A percentile compares a stretch with the other conserved stretches of the same genome.
These are phyloP conservation scores for Debaryomyces maramus DNA, from an alignment of 805 yeast genomes.

Conservation along the genomic window DNA sequence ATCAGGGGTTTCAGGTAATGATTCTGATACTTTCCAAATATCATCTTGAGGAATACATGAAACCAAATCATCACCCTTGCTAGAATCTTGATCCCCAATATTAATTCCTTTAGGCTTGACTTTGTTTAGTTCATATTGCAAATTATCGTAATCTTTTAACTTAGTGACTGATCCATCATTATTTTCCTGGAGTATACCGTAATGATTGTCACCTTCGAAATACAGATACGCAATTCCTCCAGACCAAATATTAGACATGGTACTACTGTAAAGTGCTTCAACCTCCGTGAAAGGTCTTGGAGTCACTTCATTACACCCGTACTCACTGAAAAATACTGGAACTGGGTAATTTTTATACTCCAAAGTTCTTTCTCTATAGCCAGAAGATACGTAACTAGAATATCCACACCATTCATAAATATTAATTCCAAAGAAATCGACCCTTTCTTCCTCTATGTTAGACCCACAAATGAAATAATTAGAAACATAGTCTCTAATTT, in stretches of 20 bases:
- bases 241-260: conserved; percentile 39
- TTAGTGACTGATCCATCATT: conserved; percentile 25
- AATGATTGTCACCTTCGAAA: conserved; percentile 34
- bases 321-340: conserved; percentile 41
- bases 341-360: conserved; percentile 31
- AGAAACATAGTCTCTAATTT: conserved; percentile 26
- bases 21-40: conserved; percentile 20
- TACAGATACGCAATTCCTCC: conserved; percentile 41
- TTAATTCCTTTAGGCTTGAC: conserved; percentile 20
- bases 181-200: conserved; percentile 34
- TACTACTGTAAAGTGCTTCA: conserved; percentile 32
- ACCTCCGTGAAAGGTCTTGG: conserved; percentile 43
- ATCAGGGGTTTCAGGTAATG: conserved; percentile 44
- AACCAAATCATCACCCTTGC: background rate
- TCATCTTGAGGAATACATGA: conserved; percentile 5
- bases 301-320: conserved; percentile 35
- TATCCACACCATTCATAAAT: conserved; percentile 47
- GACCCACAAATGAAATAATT: conserved; percentile 32
- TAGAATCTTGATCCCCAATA: conserved; percentile 2
- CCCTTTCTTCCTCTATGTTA: conserved; percentile 13
- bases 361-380: conserved; percentile 35
- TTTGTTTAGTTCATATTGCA: conserved; percentile 22
- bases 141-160: conserved; percentile 30
- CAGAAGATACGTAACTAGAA: conserved; percentile 35
- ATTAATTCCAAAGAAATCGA: conserved; percentile 38